phyloP scores from a whole-genome alignment of 163 green algal genomes.

The Scenedesmus sp. region DNA sequence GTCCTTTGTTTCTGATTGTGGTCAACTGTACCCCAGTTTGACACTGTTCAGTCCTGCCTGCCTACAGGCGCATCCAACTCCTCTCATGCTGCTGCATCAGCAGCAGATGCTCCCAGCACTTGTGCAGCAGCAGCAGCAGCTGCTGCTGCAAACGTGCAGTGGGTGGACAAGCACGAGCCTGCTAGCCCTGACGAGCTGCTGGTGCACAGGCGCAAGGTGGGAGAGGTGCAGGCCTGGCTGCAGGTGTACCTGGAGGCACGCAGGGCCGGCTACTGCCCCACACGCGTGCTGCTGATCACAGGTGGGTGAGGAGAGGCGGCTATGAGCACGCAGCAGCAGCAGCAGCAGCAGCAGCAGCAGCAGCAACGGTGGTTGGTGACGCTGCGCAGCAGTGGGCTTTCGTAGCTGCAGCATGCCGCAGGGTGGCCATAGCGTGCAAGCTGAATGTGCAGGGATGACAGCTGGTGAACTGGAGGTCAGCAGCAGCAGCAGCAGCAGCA shows the following conservation, averaged over 20 bases:
- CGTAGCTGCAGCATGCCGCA: too few relatives aligned
- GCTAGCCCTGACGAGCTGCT: conserved; percentile 65
- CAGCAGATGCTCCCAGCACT: neutral
- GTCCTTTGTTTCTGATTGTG: neutral
- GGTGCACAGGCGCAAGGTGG: conserved; percentile 83
- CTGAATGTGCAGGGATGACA: neutral
- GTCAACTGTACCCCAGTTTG: neutral
- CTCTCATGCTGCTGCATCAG: neutral
- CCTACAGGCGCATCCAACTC: neutral
- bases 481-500: neutral
- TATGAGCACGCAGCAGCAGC: neutral
- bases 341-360: too few relatives aligned
- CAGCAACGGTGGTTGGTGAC: too few relatives aligned
- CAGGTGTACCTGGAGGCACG: conserved; percentile 36
- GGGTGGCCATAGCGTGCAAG: too few relatives aligned
- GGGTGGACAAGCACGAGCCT: conserved; percentile 71
- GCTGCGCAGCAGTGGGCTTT: too few relatives aligned
- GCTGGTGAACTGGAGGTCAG: too few relatives aligned
- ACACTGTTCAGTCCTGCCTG: neutral
- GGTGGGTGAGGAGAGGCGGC: conserved; percentile 20
- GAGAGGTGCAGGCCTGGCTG: conserved; percentile 77
- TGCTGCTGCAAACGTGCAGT: conserved; percentile 52
- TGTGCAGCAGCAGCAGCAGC: conserved; percentile 38
- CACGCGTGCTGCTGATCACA: conserved; percentile 49
- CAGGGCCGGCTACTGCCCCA: neutral